phyloP scores from a whole-genome alignment of 2,329 filamentous ascomycete species.

The Exophiala mesophila region DNA sequence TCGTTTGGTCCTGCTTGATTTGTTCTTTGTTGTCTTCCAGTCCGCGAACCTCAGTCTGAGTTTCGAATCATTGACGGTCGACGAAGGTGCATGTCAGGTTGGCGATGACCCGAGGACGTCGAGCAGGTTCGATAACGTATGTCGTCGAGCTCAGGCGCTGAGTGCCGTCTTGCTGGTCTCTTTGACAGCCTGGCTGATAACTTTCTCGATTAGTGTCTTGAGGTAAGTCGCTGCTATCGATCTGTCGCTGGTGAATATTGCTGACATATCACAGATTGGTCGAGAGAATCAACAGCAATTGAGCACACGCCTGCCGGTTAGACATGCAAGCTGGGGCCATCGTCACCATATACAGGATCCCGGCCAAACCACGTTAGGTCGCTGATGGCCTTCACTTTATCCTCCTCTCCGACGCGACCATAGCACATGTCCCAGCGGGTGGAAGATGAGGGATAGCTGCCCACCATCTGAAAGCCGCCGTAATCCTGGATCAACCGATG shows the following conservation, averaged over 20 bases:
- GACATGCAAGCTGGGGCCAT: slow-evolving; percentile 48
- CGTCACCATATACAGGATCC: slow-evolving; percentile 57
- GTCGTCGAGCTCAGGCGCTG: slow-evolving; percentile 62
- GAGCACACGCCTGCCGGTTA: slow-evolving; percentile 20
- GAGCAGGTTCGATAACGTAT: slow-evolving; percentile 41
- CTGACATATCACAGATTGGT: slow-evolving; percentile 37
- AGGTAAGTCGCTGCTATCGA: slow-evolving; percentile 45
- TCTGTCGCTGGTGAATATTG: slow-evolving; percentile 4
- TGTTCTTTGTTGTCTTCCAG: slow-evolving; percentile 97
- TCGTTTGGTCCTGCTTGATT: slow-evolving; percentile 80
- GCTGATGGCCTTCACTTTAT: slow-evolving; percentile 46
- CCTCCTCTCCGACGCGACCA: slow-evolving; percentile 53
- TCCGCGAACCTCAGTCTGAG: slow-evolving; percentile 87
- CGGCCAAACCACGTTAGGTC: slow-evolving; percentile 52
- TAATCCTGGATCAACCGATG: slow-evolving; percentile 55
- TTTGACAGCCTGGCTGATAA: slow-evolving; percentile 82
- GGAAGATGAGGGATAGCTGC: slow-evolving; percentile 55
- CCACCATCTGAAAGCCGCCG: slow-evolving; percentile 61
- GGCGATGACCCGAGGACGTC: slow-evolving; percentile 34
- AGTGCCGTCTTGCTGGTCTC: slow-evolving; percentile 75
- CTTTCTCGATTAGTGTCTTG: slow-evolving; percentile 81
- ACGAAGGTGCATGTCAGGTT: slow-evolving; percentile 55
- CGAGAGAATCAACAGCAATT: slow-evolving; percentile 29
- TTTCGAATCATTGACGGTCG: slow-evolving; percentile 71
- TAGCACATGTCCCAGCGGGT: slow-evolving; percentile 66